These are phyloP conservation scores for Combretum micranthum DNA, from an alignment of 345 rosid genomes.

Conservation along the genomic window DNA sequence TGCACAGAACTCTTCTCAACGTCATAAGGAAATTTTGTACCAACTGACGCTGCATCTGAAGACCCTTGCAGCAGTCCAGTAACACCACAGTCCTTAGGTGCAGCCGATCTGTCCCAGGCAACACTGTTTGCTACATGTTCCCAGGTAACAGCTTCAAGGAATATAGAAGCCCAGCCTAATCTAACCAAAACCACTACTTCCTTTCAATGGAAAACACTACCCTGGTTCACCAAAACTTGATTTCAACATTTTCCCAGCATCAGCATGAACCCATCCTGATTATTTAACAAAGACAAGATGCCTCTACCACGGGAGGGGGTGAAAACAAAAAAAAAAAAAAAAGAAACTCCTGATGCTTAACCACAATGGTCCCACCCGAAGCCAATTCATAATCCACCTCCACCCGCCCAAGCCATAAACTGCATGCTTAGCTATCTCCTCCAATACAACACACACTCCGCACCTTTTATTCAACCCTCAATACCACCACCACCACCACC, in stretches of 20 bases:
- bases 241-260: constrained; percentile 66
- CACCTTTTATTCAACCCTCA: constrained; percentile 64
- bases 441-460: constrained; percentile 66
- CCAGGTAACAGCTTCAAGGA: constrained; percentile 82
- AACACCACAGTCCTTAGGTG: constrained; percentile 80
- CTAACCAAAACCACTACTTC: constrained; percentile 66
- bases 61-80: constrained; percentile 72
- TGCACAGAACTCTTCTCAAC: constrained; percentile 86
- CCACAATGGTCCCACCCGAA: constrained; percentile 60
- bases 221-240: constrained; percentile 99
- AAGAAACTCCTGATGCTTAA: constrained; percentile 62
- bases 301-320: constrained; percentile 33
- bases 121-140: constrained; percentile 92
- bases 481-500: constrained; percentile 21
- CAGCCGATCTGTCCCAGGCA: constrained; percentile 84
- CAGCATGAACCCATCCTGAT: constrained; percentile 32
- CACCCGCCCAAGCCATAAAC: constrained; percentile 80
- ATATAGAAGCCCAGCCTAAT: constrained; percentile 63
- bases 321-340: too few species aligned
- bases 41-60: constrained; percentile 23
- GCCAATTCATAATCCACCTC: constrained; percentile 78
- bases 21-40: constrained; percentile 55
- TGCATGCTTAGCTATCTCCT: constrained; percentile 87
- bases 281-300: constrained; percentile 31
- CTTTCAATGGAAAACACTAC: constrained; percentile 84